Conservation (phyloP, 2,329 filamentous ascomycete species). For the Graphilbum ipis-grandicollis region DNA sequence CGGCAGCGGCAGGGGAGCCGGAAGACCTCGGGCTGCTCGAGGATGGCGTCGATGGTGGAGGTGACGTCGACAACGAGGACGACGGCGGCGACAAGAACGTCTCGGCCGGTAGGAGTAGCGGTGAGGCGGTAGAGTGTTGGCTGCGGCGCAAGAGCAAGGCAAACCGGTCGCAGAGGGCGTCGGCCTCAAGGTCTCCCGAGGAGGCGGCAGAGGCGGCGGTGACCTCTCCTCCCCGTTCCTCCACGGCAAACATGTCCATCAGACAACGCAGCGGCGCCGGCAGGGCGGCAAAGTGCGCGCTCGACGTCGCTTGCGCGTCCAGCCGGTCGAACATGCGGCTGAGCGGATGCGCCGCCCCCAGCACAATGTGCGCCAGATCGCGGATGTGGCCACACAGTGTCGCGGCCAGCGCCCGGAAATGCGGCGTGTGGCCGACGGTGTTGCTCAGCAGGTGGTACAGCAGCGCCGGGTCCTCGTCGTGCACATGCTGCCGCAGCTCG, state of each 20-base stretch:
- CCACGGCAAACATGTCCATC: constrained; percentile 3
- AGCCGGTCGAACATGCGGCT: constrained; percentile 3
- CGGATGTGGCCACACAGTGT: constrained; percentile 5
- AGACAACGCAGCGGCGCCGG: constrained; percentile 3
- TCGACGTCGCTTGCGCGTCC: constrained; percentile 1
- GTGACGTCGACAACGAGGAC: background rate
- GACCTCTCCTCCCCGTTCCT: background rate
- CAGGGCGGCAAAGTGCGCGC: constrained; percentile 4
- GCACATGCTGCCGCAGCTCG: constrained; percentile 10
- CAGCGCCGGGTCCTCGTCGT: constrained; percentile 11
- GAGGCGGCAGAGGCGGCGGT: background rate
- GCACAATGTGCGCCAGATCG: constrained; percentile 5
- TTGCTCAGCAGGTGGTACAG: constrained; percentile 10
- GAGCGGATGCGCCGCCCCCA: constrained; percentile 6
- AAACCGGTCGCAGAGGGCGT: background rate
- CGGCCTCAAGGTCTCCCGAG: background rate
- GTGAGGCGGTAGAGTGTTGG: background rate
- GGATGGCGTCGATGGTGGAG: background rate
- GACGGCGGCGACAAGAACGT: background rate
- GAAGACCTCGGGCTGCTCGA: background rate
- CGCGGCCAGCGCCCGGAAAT: constrained; percentile 1
- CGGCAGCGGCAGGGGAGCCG: background rate
- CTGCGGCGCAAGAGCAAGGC: background rate
- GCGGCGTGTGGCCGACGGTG: constrained; percentile 4
- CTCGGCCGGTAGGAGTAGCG: background rate